Percentiles rank a stretch among this genome's conserved stretches.
These are phyloP conservation scores for Coniferiporia sulphurascens DNA, from an alignment of 1,284 basidiomycete genomes.

Conservation along the genomic window DNA sequence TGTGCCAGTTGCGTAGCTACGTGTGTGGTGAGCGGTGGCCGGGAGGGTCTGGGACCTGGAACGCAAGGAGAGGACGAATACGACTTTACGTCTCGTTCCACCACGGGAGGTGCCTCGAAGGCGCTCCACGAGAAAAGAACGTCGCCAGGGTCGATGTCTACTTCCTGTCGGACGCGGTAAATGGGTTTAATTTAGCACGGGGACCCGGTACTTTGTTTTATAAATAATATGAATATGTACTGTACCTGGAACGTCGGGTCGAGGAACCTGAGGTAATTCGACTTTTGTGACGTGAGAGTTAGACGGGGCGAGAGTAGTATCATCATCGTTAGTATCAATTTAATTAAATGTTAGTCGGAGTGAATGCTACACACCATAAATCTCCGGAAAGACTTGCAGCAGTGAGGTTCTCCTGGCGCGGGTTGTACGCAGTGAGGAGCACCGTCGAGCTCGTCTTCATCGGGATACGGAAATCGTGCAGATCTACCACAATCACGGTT, in stretches of 20 bases:
- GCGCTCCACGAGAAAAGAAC: not conserved
- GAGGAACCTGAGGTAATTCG: not conserved
- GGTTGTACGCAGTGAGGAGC: not conserved
- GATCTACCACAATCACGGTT: too few relatives aligned
- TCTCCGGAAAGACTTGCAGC: not conserved
- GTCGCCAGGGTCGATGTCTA: not conserved
- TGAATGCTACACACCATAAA: not conserved
- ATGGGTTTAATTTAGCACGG: too few relatives aligned
- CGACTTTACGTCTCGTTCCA: too few relatives aligned
- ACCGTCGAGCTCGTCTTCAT: not conserved
- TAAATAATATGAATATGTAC: not conserved
- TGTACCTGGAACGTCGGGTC: not conserved
- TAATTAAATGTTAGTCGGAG: not conserved
- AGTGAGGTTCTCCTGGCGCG: not conserved
- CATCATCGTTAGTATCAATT: too few relatives aligned
- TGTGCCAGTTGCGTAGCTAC: not conserved
- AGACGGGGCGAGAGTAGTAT: too few relatives aligned
- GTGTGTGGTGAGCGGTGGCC: too few relatives aligned
- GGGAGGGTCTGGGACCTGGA: too few relatives aligned
- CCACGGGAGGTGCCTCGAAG: not conserved
- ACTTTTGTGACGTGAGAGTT: too few relatives aligned
- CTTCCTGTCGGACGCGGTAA: not conserved
- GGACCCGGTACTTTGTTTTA: not conserved
- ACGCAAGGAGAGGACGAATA: too few relatives aligned
- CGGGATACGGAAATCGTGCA: not conserved